Percentiles rank a stretch among this genome's conserved stretches.
These are phyloP conservation scores for Acanthamoeba healyi DNA, from an alignment of 208 protist species.

Conservation along the genomic window DNA sequence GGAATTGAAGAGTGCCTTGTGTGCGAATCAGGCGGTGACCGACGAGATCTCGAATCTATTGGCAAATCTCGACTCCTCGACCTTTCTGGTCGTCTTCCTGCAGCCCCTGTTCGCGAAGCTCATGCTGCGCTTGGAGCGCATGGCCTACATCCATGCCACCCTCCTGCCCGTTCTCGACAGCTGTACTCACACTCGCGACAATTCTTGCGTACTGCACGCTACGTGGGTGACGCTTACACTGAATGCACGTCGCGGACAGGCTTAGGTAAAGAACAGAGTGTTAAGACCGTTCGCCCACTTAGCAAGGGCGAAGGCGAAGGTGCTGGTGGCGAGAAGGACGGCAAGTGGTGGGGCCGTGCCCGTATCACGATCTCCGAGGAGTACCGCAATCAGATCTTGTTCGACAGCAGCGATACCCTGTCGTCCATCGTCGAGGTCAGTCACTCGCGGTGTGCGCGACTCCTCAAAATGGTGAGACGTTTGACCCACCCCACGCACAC, in stretches of 20 bases:
- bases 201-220: too few species aligned
- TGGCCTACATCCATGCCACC: slow-evolving; percentile 62
- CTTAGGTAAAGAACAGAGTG: neutral
- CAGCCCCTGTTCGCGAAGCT: slow-evolving; percentile 9
- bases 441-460: slow-evolving; percentile 14
- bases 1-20: neutral
- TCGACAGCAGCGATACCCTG: slow-evolving; percentile 32
- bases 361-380: slow-evolving; percentile 42
- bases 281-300: neutral
- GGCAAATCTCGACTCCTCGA: neutral
- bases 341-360: slow-evolving; percentile 48
- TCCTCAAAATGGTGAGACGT: slow-evolving; percentile 51
- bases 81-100: slow-evolving; percentile 34
- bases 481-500: neutral
- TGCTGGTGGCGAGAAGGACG: neutral
- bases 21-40: neutral
- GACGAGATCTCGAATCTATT: slow-evolving; percentile 42
- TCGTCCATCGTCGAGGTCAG: slow-evolving; percentile 48
- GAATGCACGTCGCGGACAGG: neutral
- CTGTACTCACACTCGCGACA: neutral
- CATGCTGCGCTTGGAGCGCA: neutral
- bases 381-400: slow-evolving; percentile 65
- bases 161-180: slow-evolving; percentile 60
- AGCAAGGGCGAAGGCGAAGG: neutral
- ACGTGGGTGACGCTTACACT: neutral